Base-by-base conservation (phyloP, 108 stramenopile species). In the Conticribra guillardii region DNA sequence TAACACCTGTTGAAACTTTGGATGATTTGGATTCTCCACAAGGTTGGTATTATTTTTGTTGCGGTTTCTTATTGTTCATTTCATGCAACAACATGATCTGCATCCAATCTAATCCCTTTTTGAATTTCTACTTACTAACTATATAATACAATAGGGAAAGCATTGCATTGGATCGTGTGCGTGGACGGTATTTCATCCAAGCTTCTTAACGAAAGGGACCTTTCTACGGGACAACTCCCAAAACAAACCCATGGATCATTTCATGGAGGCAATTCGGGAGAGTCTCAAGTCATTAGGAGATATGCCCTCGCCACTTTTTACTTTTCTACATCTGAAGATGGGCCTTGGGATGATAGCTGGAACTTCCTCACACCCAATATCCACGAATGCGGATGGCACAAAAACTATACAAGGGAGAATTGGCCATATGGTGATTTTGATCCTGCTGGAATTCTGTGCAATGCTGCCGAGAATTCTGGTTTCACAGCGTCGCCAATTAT, bases 331-430 rank as follows among this genome's bases (percentile, higher is more conserved):
- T 41, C 37, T 11, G 8, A 9, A 5, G 8, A 41, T 11, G 37
- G 28, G 16, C 17, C 45, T 2, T 62, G 61, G 61, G n/a, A 49
- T 14, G 61, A 62, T 27, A 14, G 14, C 2, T 62, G 41, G 61
- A 62, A 62, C 18, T 62, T 62, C 18, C 0, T 62, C 2, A 26
- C 44, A 26, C 46, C 46, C 2, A 26, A 62, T 30, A 3, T 29
- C 14, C 61, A 62, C 46, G 61, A 62, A 17, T 62, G 61, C 17
- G 15, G 14, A n/a, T 62, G 61, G 61, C 47, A 62, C 24, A 24
- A 18, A 5, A 62, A 47, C 15, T 47, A 62, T 16, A 31, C 44
- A 4, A 2, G 47, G 0, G 0, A 0, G 1, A 62, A 62, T 44
- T 62, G 44, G 44, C 61, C 5, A 5, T 41, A 46, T 49, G 61